Evolutionary conservation across 495 filamentous ascomycete genomes (phyloP).

Genomic region (Penicillium turbatum): DNA sequence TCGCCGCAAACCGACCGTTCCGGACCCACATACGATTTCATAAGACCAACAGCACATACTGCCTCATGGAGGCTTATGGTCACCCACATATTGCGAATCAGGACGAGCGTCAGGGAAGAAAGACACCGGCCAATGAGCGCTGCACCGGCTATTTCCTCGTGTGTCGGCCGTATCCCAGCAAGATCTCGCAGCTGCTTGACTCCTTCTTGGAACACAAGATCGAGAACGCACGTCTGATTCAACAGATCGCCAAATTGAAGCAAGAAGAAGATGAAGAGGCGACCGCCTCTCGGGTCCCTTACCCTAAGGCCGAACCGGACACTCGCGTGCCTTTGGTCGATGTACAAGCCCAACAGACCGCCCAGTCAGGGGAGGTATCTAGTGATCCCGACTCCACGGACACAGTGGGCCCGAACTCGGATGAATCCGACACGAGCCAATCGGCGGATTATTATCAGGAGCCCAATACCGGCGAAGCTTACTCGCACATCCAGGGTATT

Average conservation of each 20-base stretch:
- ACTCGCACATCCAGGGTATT: constrained; percentile 78
- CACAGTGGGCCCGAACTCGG: constrained; percentile 57
- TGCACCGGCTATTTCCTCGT: constrained; percentile 94
- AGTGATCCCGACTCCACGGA: constrained; percentile 38
- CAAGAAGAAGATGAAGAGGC: constrained; percentile 81
- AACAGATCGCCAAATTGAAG: constrained; percentile 78
- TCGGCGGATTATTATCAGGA: constrained; percentile 63
- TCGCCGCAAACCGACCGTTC: constrained; percentile 71
- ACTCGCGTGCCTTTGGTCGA: background rate
- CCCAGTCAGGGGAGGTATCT: constrained; percentile 2
- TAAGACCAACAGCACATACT: constrained; percentile 67
- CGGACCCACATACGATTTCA: constrained; percentile 88
- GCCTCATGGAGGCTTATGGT: constrained; percentile 83
- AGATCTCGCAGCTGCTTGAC: constrained; percentile 77
- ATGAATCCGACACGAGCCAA: constrained; percentile 65
- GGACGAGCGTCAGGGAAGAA: constrained; percentile 40
- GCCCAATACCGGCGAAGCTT: constrained; percentile 71
- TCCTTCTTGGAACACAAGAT: constrained; percentile 97
- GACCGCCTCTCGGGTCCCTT: constrained; percentile 29
- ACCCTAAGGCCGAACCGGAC: constrained; percentile 7
- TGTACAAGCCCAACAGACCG: background rate
- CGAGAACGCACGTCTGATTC: constrained; percentile 84
- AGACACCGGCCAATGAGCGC: constrained; percentile 56
- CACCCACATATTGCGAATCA: constrained; percentile 85
- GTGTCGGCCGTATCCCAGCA: constrained; percentile 85